phyloP scores from a whole-genome alignment of 225 moss, liverwort and hornwort species.

The Anthoceros angustus region DNA sequence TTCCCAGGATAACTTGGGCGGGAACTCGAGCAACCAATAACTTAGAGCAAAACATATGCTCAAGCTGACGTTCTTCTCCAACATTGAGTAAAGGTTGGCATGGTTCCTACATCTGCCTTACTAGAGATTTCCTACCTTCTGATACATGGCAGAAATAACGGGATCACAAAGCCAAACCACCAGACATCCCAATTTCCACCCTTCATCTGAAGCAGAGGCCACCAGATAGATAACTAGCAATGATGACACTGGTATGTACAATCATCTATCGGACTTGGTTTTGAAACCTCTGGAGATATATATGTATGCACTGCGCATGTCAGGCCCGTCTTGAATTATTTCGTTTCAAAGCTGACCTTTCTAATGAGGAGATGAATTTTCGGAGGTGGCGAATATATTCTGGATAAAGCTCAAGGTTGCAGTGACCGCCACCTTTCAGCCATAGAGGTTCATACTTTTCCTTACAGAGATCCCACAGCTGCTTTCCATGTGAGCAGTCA shows the following conservation, averaged over 20 bases:
- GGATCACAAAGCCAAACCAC: neutral
- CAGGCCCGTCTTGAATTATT: conserved; percentile 17
- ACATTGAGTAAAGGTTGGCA: neutral
- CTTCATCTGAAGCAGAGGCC: neutral
- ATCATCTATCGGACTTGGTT: neutral
- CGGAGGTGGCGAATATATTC: conserved; percentile 95
- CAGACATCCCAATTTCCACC: neutral
- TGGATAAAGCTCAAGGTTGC: conserved; percentile 97
- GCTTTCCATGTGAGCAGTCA: conserved; percentile 90
- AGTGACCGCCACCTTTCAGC: conserved; percentile 97
- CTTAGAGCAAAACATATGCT: neutral
- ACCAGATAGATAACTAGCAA: neutral
- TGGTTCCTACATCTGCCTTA: neutral
- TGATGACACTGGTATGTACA: conserved; percentile 1
- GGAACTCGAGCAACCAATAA: neutral
- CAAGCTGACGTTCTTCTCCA: neutral
- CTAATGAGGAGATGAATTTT: conserved; percentile 60
- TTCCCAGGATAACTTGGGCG: neutral
- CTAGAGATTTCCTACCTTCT: neutral
- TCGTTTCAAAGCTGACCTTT: conserved; percentile 22
- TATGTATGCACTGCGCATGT: neutral
- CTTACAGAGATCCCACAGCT: conserved; percentile 68
- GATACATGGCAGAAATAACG: neutral
- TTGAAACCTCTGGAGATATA: neutral
- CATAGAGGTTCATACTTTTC: conserved; percentile 88